These are phyloP conservation scores for Termitomyces sp. DNA, from an alignment of 768 basidiomycete genomes.

Conservation along the genomic window DNA sequence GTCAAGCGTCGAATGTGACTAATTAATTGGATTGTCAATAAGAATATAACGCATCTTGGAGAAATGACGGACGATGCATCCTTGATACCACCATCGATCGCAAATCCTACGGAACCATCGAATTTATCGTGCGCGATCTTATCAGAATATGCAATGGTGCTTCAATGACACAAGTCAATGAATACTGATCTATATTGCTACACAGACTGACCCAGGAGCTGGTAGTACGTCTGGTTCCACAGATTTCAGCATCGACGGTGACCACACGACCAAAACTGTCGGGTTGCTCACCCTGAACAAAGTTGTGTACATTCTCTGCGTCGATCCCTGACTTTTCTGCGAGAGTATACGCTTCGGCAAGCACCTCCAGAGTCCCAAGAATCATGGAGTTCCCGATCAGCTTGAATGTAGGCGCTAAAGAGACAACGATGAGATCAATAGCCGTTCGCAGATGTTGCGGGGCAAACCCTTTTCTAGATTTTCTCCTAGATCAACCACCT, in stretches of 20 bases:
- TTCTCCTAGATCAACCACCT: slow-evolving; percentile 76
- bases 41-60: background rate
- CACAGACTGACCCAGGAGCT: slow-evolving; percentile 46
- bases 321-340: slow-evolving; percentile 83
- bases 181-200: background rate
- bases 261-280: slow-evolving; percentile 3
- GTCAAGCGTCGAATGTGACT: slow-evolving; percentile 71
- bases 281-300: slow-evolving; percentile 49
- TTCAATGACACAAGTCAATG: slow-evolving; percentile 17
- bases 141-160: slow-evolving; percentile 53
- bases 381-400: slow-evolving; percentile 79
- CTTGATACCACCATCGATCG: slow-evolving; percentile 85
- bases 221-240: slow-evolving; percentile 55
- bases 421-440: background rate
- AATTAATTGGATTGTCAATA: background rate
- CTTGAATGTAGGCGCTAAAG: slow-evolving; percentile 64
- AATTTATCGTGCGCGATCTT: slow-evolving; percentile 75
- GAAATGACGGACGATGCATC: slow-evolving; percentile 57
- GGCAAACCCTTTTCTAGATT: slow-evolving; percentile 75
- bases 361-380: slow-evolving; percentile 70
- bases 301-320: slow-evolving; percentile 47
- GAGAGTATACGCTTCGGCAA: slow-evolving; percentile 82
- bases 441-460: background rate
- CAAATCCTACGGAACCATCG: slow-evolving; percentile 70
- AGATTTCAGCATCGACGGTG: background rate